Evolutionary conservation across 305 asterid species (phyloP), one percentile per base, ranked within the genome.

Genomic region (Nicotiana rustica): DNA sequence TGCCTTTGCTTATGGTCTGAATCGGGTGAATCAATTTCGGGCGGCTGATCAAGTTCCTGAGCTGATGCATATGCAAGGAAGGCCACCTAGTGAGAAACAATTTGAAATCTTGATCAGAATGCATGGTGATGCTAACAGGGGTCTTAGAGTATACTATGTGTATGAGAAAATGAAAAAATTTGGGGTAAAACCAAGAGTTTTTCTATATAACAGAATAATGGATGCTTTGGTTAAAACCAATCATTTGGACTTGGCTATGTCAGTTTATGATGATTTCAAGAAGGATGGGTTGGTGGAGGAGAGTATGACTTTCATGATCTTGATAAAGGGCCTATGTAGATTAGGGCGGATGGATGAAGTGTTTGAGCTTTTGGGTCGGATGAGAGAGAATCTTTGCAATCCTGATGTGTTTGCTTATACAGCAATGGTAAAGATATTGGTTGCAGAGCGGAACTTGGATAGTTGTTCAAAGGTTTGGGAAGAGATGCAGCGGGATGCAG

Each of bases 321-420:
- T 96, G 92, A 87, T 93, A 6, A 96, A 94, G 91, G 99, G 99
- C 52, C 88, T 93, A 68, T 94, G 99, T 78, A 93, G 87, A 88
- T 91, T 90, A 7, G 95, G 97, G 18, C 87, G 89, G 21, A 79
- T 94, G 87, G 88, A 90, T 84, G 94, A 86, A 88, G 91, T 84
- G 79, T 82, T 92, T 83, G 90, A 81, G 88, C 97, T 94, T 81
- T 85, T 96, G 73, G 85, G 83, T 81, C 89, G 66, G 86, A 94
- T 93, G 99, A 92, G 97, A 88, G 86, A 88, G 88, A 91, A 91
- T 66, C 89, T 87, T 35, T 92, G 97, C 89, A 96, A 90, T 81
- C 99, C 99, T 17, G 99, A 96, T 64, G 95, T 96, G 57, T 96
- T 96, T 89, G 99, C 98, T 2, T 96, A 96, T 89, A 96, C 99